A percentile compares a stretch with the other conserved stretches of the same genome.
Evolutionary conservation across 148 eudicot species (phyloP).

Genomic region (Suaeda aralocaspica): DNA sequence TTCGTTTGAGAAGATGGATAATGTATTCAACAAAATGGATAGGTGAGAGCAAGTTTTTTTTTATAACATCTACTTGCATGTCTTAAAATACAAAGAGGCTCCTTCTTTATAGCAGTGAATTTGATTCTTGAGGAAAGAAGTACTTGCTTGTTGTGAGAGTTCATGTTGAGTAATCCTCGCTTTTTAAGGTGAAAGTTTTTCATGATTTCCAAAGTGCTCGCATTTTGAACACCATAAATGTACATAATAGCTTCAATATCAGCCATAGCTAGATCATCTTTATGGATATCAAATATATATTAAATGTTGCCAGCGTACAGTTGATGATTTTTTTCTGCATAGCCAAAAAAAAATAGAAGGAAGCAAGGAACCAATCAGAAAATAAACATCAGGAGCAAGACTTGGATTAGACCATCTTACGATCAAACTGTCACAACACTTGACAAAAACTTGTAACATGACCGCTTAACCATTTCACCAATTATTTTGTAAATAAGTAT

Average conservation of each 20-base stretch:
- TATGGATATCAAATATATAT: background rate
- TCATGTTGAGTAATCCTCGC: constrained; percentile 1
- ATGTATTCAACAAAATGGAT: constrained; percentile 9
- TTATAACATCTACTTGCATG: constrained; percentile 13
- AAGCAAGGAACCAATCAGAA: too few species aligned
- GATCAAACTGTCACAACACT: too few species aligned
- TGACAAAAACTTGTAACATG: too few species aligned
- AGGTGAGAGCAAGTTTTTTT: constrained; percentile 3
- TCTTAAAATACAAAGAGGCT: constrained; percentile 5
- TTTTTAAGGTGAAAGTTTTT: constrained; percentile 4
- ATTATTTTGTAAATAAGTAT: too few species aligned
- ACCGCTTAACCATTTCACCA: too few species aligned
- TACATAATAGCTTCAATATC: constrained; percentile 9
- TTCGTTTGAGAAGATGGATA: background rate
- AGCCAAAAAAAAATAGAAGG: too few species aligned
- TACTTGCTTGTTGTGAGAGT: constrained; percentile 5
- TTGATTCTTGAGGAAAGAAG: background rate
- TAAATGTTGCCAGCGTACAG: constrained; percentile 6
- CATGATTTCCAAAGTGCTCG: background rate
- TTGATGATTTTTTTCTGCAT: background rate
- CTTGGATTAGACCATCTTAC: too few species aligned
- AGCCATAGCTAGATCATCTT: background rate
- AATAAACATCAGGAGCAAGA: too few species aligned
- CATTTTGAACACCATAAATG: constrained; percentile 1
- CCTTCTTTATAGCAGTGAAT: background rate